Evolutionary conservation across 2,329 filamentous ascomycete genomes (phyloP), one percentile per base, ranked within the genome.

Genomic region (Xylariales sp.): DNA sequence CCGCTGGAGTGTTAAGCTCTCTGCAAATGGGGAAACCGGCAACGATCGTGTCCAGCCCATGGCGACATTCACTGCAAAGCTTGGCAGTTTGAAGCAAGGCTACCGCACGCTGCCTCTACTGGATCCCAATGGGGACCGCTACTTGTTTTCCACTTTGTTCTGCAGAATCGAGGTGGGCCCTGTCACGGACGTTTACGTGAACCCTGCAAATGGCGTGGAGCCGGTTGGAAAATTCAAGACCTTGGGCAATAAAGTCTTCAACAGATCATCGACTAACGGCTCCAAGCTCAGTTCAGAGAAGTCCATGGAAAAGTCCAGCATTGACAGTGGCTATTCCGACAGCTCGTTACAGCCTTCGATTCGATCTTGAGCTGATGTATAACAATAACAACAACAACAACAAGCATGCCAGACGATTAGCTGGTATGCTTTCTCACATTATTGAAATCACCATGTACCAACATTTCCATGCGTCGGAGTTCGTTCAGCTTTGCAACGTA

Each of bases 91-190:
- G 29, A 88, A 91, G 57, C 83, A 93, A 61, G 93, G 93, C 19
- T 97, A 93, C 61, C 88, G 91, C 44, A 94, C 95, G 43, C 71
- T 97, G 37, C 93, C 91, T 10, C 73, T 98, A 13, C 85, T 88
- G 60, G 90, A 97, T 63, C 76, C 81, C 40, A 86, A 88, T 46
- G 93, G 90, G 43, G 90, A 96, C 52, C 88, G 90, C 52, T 97
- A 94, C 59, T 74, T 96, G 29, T 96, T 96, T 64, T 95, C 93
- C 3, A 94, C 89, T 10, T 71, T 98, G 13, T 95, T 97, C 62
- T 95, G 90, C 67, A 83, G 83, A 54, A 86, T 97, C 64, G 81
- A 81, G 49, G 85, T 78, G 20, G 70, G 76, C 27, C 67, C 72
- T 12, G 65, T 75, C 25, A 75, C 74, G 31, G 76, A 72, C 43